Conservation (phyloP, 768 basidiomycete genomes). For the Cyclocybe aegerita region DNA sequence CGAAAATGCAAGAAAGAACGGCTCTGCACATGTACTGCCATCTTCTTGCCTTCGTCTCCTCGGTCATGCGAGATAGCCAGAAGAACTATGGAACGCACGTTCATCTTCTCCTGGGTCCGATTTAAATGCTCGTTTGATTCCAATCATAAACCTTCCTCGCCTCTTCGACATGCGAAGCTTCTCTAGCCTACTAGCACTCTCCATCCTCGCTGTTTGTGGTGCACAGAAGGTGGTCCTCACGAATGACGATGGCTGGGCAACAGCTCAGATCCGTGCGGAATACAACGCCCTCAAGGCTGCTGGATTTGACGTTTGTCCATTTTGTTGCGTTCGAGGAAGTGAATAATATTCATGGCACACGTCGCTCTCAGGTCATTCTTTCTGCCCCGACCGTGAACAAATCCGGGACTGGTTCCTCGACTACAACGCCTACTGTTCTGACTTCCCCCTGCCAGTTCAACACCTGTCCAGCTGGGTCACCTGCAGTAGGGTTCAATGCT, state of each 20-base stretch:
- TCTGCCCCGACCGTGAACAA: conserved; percentile 46
- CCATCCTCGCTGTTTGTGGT: conserved; percentile 2
- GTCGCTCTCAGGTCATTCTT: conserved; percentile 36
- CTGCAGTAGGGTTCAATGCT: conserved; percentile 40
- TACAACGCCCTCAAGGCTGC: conserved; percentile 34
- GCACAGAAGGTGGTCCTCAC: conserved; percentile 27
- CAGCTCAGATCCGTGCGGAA: conserved; percentile 43
- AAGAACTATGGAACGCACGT: no score
- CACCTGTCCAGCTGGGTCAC: conserved; percentile 44
- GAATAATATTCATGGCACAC: neutral
- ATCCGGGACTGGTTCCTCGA: conserved; percentile 45
- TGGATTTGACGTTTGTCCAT: conserved; percentile 34
- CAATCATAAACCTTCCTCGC: no score
- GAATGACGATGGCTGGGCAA: conserved; percentile 45
- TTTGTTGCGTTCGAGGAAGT: neutral
- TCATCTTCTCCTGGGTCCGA: no score
- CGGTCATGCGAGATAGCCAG: no score
- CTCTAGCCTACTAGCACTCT: conserved; percentile 3
- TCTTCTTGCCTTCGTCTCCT: no score
- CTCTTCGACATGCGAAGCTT: conserved; percentile 2
- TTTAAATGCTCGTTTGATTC: no score
- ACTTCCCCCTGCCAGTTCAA: conserved; percentile 44
- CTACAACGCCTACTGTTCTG: conserved; percentile 31
- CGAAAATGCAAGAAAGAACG: no score
- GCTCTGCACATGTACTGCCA: no score